Percentiles rank a stretch among this genome's conserved stretches.
Evolutionary conservation across 2,329 filamentous ascomycete species (phyloP).

Genomic region (Aspergillus ibericus): DNA sequence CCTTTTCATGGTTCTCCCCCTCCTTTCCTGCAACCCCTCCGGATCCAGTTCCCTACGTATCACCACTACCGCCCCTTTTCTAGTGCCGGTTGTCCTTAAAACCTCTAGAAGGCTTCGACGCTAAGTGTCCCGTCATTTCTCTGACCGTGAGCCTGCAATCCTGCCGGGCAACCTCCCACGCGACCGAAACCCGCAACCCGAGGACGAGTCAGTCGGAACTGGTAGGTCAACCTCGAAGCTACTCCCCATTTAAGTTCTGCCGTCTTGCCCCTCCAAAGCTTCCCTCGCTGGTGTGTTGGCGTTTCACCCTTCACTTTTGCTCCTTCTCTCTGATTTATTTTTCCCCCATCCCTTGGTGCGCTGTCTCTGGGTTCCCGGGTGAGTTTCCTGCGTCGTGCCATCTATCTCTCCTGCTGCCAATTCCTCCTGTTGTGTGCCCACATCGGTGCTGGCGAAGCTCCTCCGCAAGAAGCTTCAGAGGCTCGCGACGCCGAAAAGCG

Average conservation of each 20-base stretch:
- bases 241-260: constrained; percentile 3
- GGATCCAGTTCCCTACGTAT: constrained; percentile 8
- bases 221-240: neutral
- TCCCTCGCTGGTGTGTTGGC: constrained; percentile 1
- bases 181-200: constrained; percentile 6
- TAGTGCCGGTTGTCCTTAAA: constrained; percentile 7
- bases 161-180: constrained; percentile 10
- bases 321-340: neutral
- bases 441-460: constrained; percentile 2
- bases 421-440: no score
- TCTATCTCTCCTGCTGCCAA: constrained; percentile 3
- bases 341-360: neutral
- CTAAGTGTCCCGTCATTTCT: neutral
- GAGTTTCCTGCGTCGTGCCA: neutral
- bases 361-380: neutral
- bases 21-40: constrained; percentile 15
- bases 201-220: neutral
- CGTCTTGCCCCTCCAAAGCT: constrained; percentile 18
- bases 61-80: constrained; percentile 5
- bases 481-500: constrained; percentile 11
- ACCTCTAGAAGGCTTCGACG: neutral
- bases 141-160: neutral
- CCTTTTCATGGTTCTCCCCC: constrained; percentile 11
- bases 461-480: constrained; percentile 13
- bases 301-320: neutral